Conservation (phyloP, 139 green algal genomes). For the Tetraselmis striata region DNA sequence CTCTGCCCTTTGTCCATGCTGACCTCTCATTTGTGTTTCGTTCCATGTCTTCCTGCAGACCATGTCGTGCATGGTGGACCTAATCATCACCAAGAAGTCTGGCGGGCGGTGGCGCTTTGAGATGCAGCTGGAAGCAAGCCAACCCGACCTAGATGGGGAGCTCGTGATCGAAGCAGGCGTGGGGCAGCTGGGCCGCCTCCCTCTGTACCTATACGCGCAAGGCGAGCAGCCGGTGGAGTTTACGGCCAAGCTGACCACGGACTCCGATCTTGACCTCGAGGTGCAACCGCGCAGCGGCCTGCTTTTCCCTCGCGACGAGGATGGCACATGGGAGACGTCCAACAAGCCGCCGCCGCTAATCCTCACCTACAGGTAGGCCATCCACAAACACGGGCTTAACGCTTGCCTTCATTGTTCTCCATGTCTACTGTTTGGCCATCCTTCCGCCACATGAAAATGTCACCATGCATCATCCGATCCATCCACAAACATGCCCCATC, state of each 20-base stretch:
- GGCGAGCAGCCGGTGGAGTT: not conserved
- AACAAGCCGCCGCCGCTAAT: not conserved
- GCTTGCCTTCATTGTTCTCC: too few species aligned
- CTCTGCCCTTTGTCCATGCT: too few species aligned
- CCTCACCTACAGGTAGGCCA: not conserved
- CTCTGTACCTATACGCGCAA: not conserved
- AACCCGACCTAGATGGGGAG: slow-evolving; percentile 20
- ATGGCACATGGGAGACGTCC: not conserved
- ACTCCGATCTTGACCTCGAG: slow-evolving; percentile 10
- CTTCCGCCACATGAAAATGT: not conserved
- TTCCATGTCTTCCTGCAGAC: too few species aligned
- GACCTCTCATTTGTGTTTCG: too few species aligned
- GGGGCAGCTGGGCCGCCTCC: not conserved
- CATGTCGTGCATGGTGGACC: not conserved
- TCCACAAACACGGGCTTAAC: too few species aligned
- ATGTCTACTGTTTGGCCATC: not conserved
- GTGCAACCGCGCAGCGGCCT: slow-evolving; percentile 1
- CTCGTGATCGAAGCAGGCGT: slow-evolving; percentile 14
- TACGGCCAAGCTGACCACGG: slow-evolving; percentile 14
- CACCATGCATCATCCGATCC: not conserved
- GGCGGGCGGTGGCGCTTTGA: slow-evolving; percentile 31
- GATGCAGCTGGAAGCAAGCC: slow-evolving; percentile 19
- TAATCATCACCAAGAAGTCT: slow-evolving; percentile 16
- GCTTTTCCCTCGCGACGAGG: not conserved
- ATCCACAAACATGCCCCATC: too few species aligned